phyloP scores from a whole-genome alignment of 116 monocot species.

The Papilionanthe hybrid region DNA sequence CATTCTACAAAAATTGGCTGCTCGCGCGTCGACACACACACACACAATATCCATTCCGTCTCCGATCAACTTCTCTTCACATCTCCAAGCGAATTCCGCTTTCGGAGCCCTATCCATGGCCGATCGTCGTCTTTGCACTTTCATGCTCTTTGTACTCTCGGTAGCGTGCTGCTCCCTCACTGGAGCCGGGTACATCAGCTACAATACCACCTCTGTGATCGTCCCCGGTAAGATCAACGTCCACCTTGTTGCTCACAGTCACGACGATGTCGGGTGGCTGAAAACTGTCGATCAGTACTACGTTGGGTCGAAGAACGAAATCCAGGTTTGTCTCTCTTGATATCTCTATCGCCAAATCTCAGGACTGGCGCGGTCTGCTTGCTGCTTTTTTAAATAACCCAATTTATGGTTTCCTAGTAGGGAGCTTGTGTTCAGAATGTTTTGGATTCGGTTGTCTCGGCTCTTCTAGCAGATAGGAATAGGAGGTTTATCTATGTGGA shows the following conservation, averaged over 20 bases:
- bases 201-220: constrained; percentile 78
- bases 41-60: too few species aligned
- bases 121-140: neutral
- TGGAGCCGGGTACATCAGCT: constrained; percentile 63
- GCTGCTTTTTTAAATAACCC: neutral
- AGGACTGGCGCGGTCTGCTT: neutral
- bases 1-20: too few species aligned
- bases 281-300: constrained; percentile 99
- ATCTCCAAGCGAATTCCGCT: neutral
- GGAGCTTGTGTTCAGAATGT: constrained; percentile 79
- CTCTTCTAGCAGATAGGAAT: constrained; percentile 81
- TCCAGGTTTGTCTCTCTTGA: constrained; percentile 44
- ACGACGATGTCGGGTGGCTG: constrained; percentile 99
- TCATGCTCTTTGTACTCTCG: constrained; percentile 6
- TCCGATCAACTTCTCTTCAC: neutral
- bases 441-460: constrained; percentile 78
- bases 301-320: constrained; percentile 95
- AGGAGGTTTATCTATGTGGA: constrained; percentile 94
- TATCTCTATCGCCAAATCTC: neutral
- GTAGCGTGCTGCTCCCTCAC: constrained; percentile 1
- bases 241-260: constrained; percentile 92
- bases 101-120: constrained; percentile 6
- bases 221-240: constrained; percentile 86
- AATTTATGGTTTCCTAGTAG: constrained; percentile 10
- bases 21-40: too few species aligned